Conservation (phyloP, 345 rosid species). For the Noccaea caerulescens region DNA sequence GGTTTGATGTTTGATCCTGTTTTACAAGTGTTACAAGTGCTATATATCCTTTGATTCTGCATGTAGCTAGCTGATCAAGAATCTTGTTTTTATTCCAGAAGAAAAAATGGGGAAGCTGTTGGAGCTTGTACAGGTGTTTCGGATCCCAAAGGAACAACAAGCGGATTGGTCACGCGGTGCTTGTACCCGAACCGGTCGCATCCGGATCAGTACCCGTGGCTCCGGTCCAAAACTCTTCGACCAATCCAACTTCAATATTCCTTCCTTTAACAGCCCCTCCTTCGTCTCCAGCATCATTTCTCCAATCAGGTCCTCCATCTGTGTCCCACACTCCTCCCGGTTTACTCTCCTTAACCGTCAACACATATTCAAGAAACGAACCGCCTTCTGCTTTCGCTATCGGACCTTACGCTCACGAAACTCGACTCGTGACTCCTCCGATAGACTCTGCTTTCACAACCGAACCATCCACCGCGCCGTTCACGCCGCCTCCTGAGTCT, state of each 20-base stretch:
- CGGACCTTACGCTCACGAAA: constrained; percentile 95
- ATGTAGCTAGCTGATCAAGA: constrained; percentile 51
- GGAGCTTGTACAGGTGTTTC: constrained; percentile 80
- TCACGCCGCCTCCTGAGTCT: constrained; percentile 80
- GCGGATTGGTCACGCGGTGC: constrained; percentile 82
- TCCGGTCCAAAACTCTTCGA: constrained; percentile 44
- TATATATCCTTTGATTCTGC: constrained; percentile 2
- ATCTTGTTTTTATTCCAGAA: constrained; percentile 51
- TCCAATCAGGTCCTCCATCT: constrained; percentile 90
- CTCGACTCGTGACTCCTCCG: constrained; percentile 94
- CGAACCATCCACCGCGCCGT: constrained; percentile 94
- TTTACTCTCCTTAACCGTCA: constrained; percentile 52
- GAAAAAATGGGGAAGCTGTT: constrained; percentile 85
- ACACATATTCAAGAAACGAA: constrained; percentile 67
- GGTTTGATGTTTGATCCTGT: constrained; percentile 4
- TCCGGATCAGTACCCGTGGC: constrained; percentile 46
- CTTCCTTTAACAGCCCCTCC: constrained; percentile 89
- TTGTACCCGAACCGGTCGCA: constrained; percentile 68
- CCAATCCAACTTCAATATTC: constrained; percentile 51
- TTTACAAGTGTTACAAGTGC: constrained; percentile 5
- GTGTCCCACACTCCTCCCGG: constrained; percentile 75
- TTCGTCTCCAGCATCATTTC: constrained; percentile 95
- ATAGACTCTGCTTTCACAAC: constrained; percentile 86
- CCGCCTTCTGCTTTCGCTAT: constrained; percentile 70
- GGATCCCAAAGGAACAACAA: constrained; percentile 72